phyloP scores from a whole-genome alignment of 257 asterid species.

The Nemophila menziesii region DNA sequence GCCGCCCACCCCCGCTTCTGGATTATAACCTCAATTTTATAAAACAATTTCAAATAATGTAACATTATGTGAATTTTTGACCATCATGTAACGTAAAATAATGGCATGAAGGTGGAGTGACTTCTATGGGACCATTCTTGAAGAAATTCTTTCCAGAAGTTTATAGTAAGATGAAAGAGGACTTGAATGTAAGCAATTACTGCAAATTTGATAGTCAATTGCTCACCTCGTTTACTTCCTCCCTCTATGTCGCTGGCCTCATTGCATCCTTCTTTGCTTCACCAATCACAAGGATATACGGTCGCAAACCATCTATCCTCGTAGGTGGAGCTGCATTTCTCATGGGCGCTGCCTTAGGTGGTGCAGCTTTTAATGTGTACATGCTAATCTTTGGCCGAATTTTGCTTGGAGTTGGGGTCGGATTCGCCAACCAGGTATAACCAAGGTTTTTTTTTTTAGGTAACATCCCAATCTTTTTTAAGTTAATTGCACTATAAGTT shows the following conservation, averaged over 20 bases:
- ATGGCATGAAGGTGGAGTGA: constrained; percentile 56
- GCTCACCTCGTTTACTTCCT: constrained; percentile 38
- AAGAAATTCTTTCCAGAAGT: constrained; percentile 36
- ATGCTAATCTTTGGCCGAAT: constrained; percentile 40
- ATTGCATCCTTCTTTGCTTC: constrained; percentile 42
- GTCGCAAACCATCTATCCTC: constrained; percentile 37
- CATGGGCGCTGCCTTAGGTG: constrained; percentile 36
- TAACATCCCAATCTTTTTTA: neutral
- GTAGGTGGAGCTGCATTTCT: constrained; percentile 36
- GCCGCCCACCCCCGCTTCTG: too few species aligned
- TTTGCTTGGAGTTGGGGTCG: constrained; percentile 47
- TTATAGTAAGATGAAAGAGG: constrained; percentile 22
- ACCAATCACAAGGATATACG: constrained; percentile 28
- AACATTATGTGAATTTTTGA: too few species aligned
- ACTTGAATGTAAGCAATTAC: constrained; percentile 28
- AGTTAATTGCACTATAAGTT: too few species aligned
- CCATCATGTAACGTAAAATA: too few species aligned
- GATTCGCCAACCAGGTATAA: constrained; percentile 47
- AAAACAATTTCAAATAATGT: too few species aligned
- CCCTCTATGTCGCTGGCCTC: constrained; percentile 44
- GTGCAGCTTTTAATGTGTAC: constrained; percentile 28
- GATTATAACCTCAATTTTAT: too few species aligned
- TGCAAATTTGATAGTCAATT: constrained; percentile 43
- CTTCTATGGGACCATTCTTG: constrained; percentile 41
- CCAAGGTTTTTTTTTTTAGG: too few species aligned